Percentiles rank a stretch among this genome's conserved stretches.
phyloP scores from a whole-genome alignment of 495 filamentous ascomycete genomes.

The Neurospora cerealis region DNA sequence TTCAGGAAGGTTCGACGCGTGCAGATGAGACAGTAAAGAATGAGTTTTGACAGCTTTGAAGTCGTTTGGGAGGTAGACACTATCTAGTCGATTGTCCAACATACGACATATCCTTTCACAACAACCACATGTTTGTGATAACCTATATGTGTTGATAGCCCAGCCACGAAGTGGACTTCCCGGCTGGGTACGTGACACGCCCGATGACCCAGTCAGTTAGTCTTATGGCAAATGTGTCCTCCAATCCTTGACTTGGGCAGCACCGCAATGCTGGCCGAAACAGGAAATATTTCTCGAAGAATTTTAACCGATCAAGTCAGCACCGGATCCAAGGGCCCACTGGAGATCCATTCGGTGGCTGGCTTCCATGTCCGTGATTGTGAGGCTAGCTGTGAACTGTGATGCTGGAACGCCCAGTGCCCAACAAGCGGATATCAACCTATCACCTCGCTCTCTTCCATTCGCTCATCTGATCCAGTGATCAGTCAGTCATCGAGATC shows the following conservation, averaged over 20 bases:
- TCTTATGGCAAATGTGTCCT: not conserved
- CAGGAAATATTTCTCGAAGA: not conserved
- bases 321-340: not conserved
- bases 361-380: not conserved
- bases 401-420: not conserved
- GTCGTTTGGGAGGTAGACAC: not conserved
- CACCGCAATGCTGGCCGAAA: not conserved
- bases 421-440: not conserved
- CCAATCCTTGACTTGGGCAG: not conserved
- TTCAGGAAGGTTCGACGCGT: not conserved
- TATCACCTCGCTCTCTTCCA: not conserved
- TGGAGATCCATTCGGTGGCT: not conserved
- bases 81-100: not conserved
- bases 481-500: not conserved
- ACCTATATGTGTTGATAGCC: not conserved
- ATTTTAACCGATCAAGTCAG: not conserved
- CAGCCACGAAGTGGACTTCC: not conserved
- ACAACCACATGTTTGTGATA: not conserved
- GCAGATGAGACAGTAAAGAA: not conserved
- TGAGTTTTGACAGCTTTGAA: not conserved
- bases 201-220: not conserved
- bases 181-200: not conserved
- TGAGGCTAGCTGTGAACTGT: not conserved
- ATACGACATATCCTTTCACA: not conserved
- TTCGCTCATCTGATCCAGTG: not conserved